A percentile compares a stretch with the other conserved stretches of the same genome.
phyloP scores from a whole-genome alignment of 148 eudicot genomes.

The Heliosperma pusillum region DNA sequence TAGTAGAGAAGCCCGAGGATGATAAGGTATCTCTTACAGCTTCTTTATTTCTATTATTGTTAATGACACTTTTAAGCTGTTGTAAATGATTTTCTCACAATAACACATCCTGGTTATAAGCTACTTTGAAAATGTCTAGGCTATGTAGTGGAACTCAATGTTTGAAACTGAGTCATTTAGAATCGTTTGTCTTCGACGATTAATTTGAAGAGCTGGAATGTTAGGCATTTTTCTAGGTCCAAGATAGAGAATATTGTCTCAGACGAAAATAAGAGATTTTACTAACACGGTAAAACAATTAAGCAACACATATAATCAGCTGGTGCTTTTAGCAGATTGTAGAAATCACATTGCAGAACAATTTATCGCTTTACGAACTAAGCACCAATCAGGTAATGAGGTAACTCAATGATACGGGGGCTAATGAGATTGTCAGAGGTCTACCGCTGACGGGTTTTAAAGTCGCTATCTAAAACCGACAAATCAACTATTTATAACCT shows the following conservation, averaged over 20 bases:
- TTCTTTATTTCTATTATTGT: neutral
- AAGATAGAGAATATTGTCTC: neutral
- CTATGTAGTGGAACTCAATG: neutral
- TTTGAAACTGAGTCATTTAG: slow-evolving; percentile 7
- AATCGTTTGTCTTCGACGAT: neutral
- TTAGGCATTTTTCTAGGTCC: slow-evolving; percentile 3
- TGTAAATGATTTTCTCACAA: neutral
- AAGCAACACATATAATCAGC: slow-evolving; percentile 1
- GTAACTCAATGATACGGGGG: too few relatives aligned
- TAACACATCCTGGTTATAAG: neutral
- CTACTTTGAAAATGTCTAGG: neutral
- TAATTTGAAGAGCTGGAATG: neutral
- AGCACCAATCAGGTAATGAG: too few relatives aligned
- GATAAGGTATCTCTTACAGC: slow-evolving; percentile 59
- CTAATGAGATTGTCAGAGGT: too few relatives aligned
- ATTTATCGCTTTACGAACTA: neutral
- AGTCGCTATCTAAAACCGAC: too few relatives aligned
- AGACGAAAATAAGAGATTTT: too few relatives aligned
- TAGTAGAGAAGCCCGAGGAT: slow-evolving; percentile 84
- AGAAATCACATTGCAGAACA: slow-evolving; percentile 1
- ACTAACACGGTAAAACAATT: neutral
- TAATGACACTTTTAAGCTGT: neutral
- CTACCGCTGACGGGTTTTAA: too few relatives aligned
- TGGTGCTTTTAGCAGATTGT: neutral
- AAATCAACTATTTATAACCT: too few relatives aligned